Evolutionary conservation across 2,329 filamentous ascomycete genomes (phyloP).

Genomic region (Venturia aucupariae): DNA sequence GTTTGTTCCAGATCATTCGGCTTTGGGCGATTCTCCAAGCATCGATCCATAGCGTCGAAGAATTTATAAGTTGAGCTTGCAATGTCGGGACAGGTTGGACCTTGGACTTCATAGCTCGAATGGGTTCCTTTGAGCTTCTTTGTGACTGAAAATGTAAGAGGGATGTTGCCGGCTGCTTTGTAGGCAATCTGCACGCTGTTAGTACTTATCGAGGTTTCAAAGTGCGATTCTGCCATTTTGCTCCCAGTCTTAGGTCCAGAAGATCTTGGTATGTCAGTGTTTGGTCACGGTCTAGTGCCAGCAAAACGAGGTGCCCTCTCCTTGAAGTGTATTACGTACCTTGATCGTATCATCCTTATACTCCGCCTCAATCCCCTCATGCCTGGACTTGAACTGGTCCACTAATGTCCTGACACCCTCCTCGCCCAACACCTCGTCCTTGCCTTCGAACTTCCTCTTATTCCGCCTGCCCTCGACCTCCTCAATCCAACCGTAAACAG

Average conservation of each 20-base stretch:
- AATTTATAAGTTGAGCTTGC: not conserved
- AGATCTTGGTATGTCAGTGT: too few species aligned
- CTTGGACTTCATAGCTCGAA: slow-evolving; percentile 7
- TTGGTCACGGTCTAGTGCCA: too few species aligned
- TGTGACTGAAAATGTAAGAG: slow-evolving; percentile 8
- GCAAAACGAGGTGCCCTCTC: not conserved
- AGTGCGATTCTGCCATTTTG: not conserved
- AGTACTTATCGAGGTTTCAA: not conserved
- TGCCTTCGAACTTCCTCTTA: not conserved
- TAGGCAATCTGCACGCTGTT: not conserved
- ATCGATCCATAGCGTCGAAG: slow-evolving; percentile 13
- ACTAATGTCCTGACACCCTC: slow-evolving; percentile 2
- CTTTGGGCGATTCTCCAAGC: slow-evolving; percentile 10
- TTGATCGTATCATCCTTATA: slow-evolving; percentile 1
- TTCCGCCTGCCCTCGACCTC: slow-evolving; percentile 10
- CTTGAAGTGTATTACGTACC: not conserved
- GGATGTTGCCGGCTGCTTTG: not conserved
- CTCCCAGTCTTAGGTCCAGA: too few species aligned
- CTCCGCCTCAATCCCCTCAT: not conserved
- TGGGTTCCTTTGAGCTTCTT: not conserved
- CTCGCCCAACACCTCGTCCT: slow-evolving; percentile 7
- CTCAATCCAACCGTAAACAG: slow-evolving; percentile 14
- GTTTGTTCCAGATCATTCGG: slow-evolving; percentile 10
- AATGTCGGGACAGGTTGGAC: not conserved
- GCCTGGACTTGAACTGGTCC: not conserved